Evolutionary conservation across 305 asterid species (phyloP).

Genomic region (Solanum hybrid): DNA sequence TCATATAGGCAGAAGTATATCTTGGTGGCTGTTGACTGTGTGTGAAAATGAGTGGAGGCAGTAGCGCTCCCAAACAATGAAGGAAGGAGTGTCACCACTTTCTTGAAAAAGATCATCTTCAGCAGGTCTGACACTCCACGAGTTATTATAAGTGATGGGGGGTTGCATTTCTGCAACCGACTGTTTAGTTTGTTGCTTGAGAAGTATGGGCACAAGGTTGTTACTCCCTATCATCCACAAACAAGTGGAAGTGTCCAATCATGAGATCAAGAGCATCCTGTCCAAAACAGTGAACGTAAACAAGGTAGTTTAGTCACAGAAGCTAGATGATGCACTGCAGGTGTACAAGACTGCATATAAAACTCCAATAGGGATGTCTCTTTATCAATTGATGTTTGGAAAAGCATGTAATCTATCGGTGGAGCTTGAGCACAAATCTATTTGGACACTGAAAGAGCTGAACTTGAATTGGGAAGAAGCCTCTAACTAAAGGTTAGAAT

Average conservation of each 20-base stretch:
- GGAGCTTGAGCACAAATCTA: neutral
- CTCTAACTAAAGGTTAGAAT: neutral
- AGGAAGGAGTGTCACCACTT: neutral
- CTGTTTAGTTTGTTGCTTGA: neutral
- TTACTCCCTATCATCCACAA: neutral
- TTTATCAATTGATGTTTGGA: neutral
- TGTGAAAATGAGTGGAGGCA: neutral
- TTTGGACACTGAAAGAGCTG: neutral
- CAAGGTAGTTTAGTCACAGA: neutral
- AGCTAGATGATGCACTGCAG: neutral
- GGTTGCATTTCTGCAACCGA: neutral
- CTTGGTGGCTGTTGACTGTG: neutral
- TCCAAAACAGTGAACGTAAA: neutral
- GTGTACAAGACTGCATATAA: neutral
- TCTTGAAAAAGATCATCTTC: neutral
- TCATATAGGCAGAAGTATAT: neutral
- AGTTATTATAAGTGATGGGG: neutral
- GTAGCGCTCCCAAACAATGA: neutral
- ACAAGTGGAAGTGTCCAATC: neutral
- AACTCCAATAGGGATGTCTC: neutral
- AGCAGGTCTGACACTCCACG: neutral
- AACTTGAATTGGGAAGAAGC: neutral
- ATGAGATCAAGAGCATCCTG: neutral
- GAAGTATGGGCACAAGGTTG: neutral
- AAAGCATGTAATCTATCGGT: neutral